phyloP scores from a whole-genome alignment of 805 yeast species.

The Helenozyma rhizophorensis region DNA sequence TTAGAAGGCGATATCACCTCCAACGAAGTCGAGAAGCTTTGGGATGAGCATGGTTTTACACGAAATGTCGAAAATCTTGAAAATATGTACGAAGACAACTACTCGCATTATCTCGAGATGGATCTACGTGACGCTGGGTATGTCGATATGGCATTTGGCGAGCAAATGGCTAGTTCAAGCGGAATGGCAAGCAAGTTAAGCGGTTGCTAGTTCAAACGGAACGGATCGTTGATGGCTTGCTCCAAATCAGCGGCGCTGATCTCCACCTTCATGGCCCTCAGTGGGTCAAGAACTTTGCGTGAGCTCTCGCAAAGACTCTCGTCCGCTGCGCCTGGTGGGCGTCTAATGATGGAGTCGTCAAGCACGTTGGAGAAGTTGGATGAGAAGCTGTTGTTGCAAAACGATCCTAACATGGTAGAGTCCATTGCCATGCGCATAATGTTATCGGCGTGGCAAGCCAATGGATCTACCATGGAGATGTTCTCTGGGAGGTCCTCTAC shows the following conservation, averaged over 20 bases:
- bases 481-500: too few relatives aligned
- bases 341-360: constrained; percentile 25
- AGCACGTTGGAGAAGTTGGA: constrained; percentile 29
- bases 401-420: constrained; percentile 42
- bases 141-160: constrained; percentile 6
- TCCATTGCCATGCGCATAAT: constrained; percentile 46
- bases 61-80: too few relatives aligned
- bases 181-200: constrained; percentile 6
- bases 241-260: constrained; percentile 36
- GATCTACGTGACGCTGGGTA: constrained; percentile 21
- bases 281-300: constrained; percentile 7
- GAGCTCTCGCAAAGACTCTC: constrained; percentile 15
- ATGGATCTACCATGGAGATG: constrained; percentile 28
- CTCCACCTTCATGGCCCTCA: constrained; percentile 24
- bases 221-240: constrained; percentile 24
- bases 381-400: constrained; percentile 34
- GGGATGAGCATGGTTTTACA: constrained; percentile 3
- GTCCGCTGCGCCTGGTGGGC: constrained; percentile 6
- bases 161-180: constrained; percentile 3
- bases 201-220: constrained; percentile 2
- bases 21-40: background rate
- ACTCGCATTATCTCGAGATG: constrained; percentile 17
- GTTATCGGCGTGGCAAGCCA: constrained; percentile 45
- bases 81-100: constrained; percentile 14
- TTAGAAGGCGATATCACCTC: constrained; percentile 1